Evolutionary conservation across 2,329 filamentous ascomycete genomes (phyloP).

Genomic region (Penicillium sp.): DNA sequence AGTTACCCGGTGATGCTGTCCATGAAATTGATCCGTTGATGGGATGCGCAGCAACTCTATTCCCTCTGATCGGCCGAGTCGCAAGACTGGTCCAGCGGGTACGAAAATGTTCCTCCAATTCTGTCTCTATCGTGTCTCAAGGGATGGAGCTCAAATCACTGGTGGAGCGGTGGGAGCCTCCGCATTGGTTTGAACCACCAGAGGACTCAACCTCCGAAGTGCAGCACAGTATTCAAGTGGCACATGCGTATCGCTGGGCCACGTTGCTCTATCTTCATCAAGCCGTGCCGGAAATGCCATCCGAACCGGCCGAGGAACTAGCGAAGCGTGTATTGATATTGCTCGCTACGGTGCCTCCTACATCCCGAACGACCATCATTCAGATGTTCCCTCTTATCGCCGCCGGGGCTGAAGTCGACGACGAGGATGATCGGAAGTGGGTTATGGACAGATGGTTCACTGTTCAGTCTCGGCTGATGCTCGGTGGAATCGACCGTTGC

Average conservation of each 20-base stretch:
- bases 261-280: slow-evolving; percentile 67
- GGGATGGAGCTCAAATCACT: slow-evolving; percentile 62
- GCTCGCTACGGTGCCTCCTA: slow-evolving; percentile 63
- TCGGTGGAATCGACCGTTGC: slow-evolving; percentile 67
- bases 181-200: slow-evolving; percentile 58
- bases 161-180: slow-evolving; percentile 63
- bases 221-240: slow-evolving; percentile 65
- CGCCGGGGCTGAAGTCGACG: slow-evolving; percentile 64
- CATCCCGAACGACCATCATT: slow-evolving; percentile 64
- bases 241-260: slow-evolving; percentile 67
- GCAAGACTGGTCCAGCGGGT: slow-evolving; percentile 67
- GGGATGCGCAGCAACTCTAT: slow-evolving; percentile 67
- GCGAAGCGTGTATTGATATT: slow-evolving; percentile 63
- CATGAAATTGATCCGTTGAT: slow-evolving; percentile 68
- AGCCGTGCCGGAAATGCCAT: slow-evolving; percentile 67
- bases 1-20: slow-evolving; percentile 46
- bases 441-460: slow-evolving; percentile 62
- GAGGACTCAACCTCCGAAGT: slow-evolving; percentile 64
- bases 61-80: slow-evolving; percentile 66
- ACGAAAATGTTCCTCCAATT: slow-evolving; percentile 55
- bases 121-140: slow-evolving; percentile 60
- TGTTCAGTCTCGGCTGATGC: slow-evolving; percentile 63
- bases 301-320: slow-evolving; percentile 55
- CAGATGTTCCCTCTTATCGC: slow-evolving; percentile 70
- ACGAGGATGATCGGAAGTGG: slow-evolving; percentile 63